Percentiles rank a stretch among this genome's conserved stretches.
Evolutionary conservation across 495 filamentous ascomycete genomes (phyloP).

Genomic region (Elaphomyces granulatus): DNA sequence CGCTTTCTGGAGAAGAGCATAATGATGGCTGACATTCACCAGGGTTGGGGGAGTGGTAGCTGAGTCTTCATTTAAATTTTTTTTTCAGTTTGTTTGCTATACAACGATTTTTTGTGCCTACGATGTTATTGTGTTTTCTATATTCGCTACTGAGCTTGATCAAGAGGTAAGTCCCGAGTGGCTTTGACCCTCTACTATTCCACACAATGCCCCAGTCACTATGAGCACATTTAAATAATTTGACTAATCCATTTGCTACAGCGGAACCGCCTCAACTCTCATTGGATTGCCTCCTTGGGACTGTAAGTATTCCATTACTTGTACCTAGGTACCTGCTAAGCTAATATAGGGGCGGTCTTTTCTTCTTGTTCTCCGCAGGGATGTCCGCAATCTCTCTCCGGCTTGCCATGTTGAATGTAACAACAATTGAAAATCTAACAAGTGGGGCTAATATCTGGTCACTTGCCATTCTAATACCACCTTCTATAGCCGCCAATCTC

Average conservation of each 20-base stretch:
- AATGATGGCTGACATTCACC: slow-evolving; percentile 11
- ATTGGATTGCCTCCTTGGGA: slow-evolving; percentile 41
- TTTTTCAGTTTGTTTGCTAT: slow-evolving; percentile 71
- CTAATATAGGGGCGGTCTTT: slow-evolving; percentile 41
- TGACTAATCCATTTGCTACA: too few relatives aligned
- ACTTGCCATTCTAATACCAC: slow-evolving; percentile 56
- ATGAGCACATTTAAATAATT: too few relatives aligned
- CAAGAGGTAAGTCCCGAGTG: slow-evolving; percentile 21
- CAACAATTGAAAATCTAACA: slow-evolving; percentile 67
- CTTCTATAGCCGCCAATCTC: slow-evolving; percentile 22
- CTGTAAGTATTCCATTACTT: slow-evolving; percentile 29
- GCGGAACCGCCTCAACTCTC: too few relatives aligned
- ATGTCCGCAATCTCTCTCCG: slow-evolving; percentile 61
- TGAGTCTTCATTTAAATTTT: slow-evolving; percentile 79
- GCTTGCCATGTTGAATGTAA: slow-evolving; percentile 54
- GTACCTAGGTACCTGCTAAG: neutral
- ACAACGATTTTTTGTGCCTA: slow-evolving; percentile 51
- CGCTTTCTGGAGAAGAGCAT: too few relatives aligned
- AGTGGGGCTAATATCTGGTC: slow-evolving; percentile 47
- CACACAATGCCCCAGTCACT: too few relatives aligned
- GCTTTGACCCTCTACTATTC: too few relatives aligned
- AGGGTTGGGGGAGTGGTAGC: slow-evolving; percentile 81
- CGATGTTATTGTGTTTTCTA: slow-evolving; percentile 42
- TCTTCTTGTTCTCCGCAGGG: slow-evolving; percentile 56
- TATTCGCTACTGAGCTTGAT: slow-evolving; percentile 36